phyloP scores from a whole-genome alignment of 108 stramenopile genomes.

The Cyclostephanos tholiformis region DNA sequence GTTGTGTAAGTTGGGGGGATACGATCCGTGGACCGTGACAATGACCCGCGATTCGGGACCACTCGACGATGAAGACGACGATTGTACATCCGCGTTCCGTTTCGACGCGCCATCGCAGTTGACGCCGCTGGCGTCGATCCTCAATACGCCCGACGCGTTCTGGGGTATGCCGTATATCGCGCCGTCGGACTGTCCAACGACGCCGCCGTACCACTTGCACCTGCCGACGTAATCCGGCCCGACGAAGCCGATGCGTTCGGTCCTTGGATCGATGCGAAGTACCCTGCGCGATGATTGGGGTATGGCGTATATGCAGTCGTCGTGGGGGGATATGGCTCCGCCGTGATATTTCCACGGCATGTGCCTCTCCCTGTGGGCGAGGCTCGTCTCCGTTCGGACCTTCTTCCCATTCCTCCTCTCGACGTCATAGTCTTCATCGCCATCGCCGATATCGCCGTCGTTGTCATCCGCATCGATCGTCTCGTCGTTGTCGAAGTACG shows the following conservation, averaged over 20 bases:
- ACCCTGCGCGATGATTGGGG: slow-evolving; percentile 77
- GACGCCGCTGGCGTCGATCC: slow-evolving; percentile 63
- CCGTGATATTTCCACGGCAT: slow-evolving; percentile 88
- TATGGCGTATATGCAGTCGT: slow-evolving; percentile 85
- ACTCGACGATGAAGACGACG: not conserved
- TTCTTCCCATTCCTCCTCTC: not conserved
- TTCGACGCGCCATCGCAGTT: slow-evolving; percentile 16
- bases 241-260: slow-evolving; percentile 57
- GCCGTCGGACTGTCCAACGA: slow-evolving; percentile 72
- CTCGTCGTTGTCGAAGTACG: slow-evolving; percentile 41
- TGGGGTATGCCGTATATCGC: slow-evolving; percentile 88
- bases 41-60: slow-evolving; percentile 30
- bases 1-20: slow-evolving; percentile 64
- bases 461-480: not conserved
- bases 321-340: slow-evolving; percentile 66
- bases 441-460: not conserved
- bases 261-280: slow-evolving; percentile 72
- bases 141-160: slow-evolving; percentile 55
- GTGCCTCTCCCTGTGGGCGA: slow-evolving; percentile 48
- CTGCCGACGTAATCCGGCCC: slow-evolving; percentile 67
- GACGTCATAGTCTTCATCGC: not conserved
- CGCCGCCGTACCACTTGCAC: slow-evolving; percentile 92
- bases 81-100: no score
- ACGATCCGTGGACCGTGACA: slow-evolving; percentile 72
- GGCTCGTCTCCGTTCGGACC: not conserved